phyloP scores from a whole-genome alignment of 106 monocot species.

The Triglochin maritima region DNA sequence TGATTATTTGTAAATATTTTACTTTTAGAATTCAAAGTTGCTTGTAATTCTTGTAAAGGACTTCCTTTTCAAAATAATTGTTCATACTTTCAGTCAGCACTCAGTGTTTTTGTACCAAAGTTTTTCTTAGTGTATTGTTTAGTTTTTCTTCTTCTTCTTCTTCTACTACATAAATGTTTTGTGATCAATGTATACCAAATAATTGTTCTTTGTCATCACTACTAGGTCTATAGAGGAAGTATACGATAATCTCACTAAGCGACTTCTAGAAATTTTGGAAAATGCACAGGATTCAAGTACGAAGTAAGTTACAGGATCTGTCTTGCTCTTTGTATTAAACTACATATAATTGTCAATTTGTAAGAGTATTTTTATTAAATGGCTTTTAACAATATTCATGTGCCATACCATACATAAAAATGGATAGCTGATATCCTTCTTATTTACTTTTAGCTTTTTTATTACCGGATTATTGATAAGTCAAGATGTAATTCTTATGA shows the following conservation, averaged over 20 bases:
- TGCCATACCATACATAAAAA: too few species aligned
- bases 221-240: constrained; percentile 61
- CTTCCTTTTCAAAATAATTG: neutral
- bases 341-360: too few species aligned
- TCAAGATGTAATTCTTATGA: too few species aligned
- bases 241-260: constrained; percentile 51
- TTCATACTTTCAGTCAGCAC: neutral
- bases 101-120: neutral
- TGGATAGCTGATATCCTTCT: too few species aligned
- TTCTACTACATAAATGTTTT: neutral
- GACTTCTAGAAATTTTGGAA: constrained; percentile 30
- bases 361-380: too few species aligned
- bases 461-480: too few species aligned
- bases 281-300: constrained; percentile 19
- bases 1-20: too few species aligned
- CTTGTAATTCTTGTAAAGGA: neutral
- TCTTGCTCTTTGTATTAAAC: neutral
- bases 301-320: constrained; percentile 34
- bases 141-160: neutral
- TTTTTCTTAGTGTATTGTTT: neutral
- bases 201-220: neutral
- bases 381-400: too few species aligned
- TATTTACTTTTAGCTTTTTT: too few species aligned
- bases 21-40: neutral
- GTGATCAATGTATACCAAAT: too few species aligned